Percentiles rank a stretch among this genome's conserved stretches.
These are phyloP conservation scores for Albatrellus ellisii DNA, from an alignment of 768 basidiomycete genomes.

Conservation along the genomic window DNA sequence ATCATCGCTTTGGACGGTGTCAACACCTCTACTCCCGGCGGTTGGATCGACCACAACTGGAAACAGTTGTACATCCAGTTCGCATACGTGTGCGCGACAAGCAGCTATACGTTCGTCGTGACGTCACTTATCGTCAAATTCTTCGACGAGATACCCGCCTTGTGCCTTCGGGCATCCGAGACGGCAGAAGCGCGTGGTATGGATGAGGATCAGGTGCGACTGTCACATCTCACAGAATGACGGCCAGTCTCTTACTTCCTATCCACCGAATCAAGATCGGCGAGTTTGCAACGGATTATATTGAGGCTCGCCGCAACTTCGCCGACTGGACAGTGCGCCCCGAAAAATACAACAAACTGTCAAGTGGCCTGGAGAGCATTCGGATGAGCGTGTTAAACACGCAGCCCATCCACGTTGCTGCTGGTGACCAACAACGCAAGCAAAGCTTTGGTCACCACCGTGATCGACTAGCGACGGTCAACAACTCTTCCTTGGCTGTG, in stretches of 20 bases:
- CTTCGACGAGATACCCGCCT: slow-evolving; percentile 79
- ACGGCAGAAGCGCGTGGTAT: slow-evolving; percentile 72
- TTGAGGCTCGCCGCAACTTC: slow-evolving; percentile 54
- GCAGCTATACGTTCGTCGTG: slow-evolving; percentile 61
- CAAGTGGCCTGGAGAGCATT: no score
- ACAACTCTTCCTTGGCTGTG: no score
- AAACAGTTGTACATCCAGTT: slow-evolving; percentile 78
- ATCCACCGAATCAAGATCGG: slow-evolving; percentile 27
- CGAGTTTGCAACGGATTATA: slow-evolving; percentile 41
- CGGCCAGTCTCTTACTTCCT: neutral
- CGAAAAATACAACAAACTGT: slow-evolving; percentile 4
- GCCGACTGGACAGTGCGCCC: slow-evolving; percentile 35
- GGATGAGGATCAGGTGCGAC: slow-evolving; percentile 66
- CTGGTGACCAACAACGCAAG: no score
- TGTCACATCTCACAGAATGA: neutral
- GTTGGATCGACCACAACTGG: slow-evolving; percentile 79
- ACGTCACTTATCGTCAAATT: slow-evolving; percentile 75
- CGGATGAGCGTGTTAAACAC: no score
- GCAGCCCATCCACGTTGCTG: no score
- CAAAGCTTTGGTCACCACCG: no score
- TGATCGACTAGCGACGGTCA: no score
- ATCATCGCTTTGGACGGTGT: slow-evolving; percentile 75
- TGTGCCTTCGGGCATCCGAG: slow-evolving; percentile 54
- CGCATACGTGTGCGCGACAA: slow-evolving; percentile 75
- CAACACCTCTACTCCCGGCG: slow-evolving; percentile 49